These are phyloP conservation scores for Primulina huaijiensis DNA, from an alignment of 257 asterid genomes.

Conservation along the genomic window DNA sequence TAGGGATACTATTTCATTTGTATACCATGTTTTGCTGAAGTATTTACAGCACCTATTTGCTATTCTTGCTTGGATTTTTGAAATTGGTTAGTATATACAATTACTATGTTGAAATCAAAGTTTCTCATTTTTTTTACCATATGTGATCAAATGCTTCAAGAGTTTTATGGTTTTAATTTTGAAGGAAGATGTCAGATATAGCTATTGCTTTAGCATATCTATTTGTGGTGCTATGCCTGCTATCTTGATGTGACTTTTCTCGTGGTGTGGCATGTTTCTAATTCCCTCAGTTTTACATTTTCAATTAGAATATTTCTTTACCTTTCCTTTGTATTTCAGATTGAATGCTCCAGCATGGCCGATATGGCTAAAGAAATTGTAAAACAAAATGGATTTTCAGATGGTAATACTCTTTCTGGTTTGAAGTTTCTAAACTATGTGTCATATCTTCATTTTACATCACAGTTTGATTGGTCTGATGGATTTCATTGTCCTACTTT, in stretches of 20 bases:
- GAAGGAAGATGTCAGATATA: neutral
- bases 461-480: constrained; percentile 9
- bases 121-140: neutral
- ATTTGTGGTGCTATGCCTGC: neutral
- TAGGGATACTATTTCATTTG: neutral
- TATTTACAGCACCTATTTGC: neutral
- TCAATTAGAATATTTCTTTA: constrained; percentile 17
- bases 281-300: neutral
- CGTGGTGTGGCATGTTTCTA: neutral
- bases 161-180: neutral
- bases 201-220: neutral
- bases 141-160: neutral
- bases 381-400: constrained; percentile 64
- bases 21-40: neutral
- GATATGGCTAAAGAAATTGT: constrained; percentile 81
- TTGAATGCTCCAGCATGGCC: constrained; percentile 98
- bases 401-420: constrained; percentile 46
- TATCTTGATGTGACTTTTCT: neutral
- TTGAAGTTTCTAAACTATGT: neutral
- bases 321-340: constrained; percentile 42
- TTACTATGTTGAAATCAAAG: neutral
- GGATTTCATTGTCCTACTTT: constrained; percentile 7
- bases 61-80: neutral
- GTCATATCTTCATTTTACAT: constrained; percentile 14
- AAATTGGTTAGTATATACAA: neutral